Base-by-base conservation (phyloP, 2,329 filamentous ascomycete genomes). In the Aspergillus uvarum region DNA sequence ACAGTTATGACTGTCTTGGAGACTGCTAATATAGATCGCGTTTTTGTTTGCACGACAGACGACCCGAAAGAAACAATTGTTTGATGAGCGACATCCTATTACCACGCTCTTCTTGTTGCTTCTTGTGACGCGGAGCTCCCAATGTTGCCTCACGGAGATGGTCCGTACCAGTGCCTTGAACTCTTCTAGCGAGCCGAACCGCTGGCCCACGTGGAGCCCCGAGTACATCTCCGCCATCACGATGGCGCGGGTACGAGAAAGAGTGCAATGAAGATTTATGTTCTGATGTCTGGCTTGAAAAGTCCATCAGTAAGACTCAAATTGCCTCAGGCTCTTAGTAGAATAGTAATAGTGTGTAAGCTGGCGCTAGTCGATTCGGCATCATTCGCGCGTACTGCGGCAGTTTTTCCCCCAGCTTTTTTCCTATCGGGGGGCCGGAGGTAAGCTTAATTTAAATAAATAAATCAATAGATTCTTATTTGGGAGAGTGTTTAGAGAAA, bases 21-120 rank as follows among this genome's bases (percentile, higher is more conserved):
- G 66, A 54, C 72, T 76, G 56, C 72, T 77, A 60, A 77, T 76
- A 56, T 77, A 75, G 31, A 74, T 77, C 59, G 72, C 66, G 59
- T 74, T 75, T 61, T 76, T 76, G 65, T 76, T 77, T 32, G 73
- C 71, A 52, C 75, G 75, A 62, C 75, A 76, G 56, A 77, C 74
- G 38, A 75, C 75, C 16, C 75, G 75, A 60, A 77, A 77, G 57
- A 67, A 74, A 63, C 75, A 77, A 68, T 72, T 76, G 62, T 66
- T 59, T 31, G 72, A 74, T 6, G 75, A 76, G 49, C 75, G 73
- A 64, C 75, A 77, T 32, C 74, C 74, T 55, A 77, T 70, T n/a
- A 77, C 74, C 53, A 77, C 75, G 49, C 74, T 76, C 55, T 77
- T 76, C 61, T 75, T 76, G 60, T 77, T 77, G 66, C 75, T 77